Percentiles rank a stretch among this genome's conserved stretches.
Evolutionary conservation across 768 basidiomycete species (phyloP).

Genomic region (Lyophyllum decastes): DNA sequence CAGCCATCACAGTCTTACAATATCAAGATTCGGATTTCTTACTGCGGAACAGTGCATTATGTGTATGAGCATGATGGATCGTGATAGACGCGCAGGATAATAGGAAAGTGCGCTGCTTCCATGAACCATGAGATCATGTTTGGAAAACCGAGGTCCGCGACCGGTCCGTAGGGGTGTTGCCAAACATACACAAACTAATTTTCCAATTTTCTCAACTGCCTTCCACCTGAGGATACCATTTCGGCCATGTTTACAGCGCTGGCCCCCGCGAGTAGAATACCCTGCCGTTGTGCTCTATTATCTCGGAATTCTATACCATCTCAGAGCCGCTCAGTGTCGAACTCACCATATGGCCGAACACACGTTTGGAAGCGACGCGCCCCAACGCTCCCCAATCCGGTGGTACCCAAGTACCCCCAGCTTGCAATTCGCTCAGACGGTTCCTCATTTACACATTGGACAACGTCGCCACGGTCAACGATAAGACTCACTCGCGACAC

Average conservation of each 20-base stretch:
- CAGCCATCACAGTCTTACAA: slow-evolving; percentile 33
- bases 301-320: not conserved
- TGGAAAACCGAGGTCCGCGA: too few relatives aligned
- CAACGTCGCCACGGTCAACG: slow-evolving; percentile 80
- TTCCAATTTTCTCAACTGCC: not conserved
- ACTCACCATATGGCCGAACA: slow-evolving; percentile 80
- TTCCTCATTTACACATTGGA: slow-evolving; percentile 84
- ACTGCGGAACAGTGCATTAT: too few relatives aligned
- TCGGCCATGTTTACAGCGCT: not conserved
- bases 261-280: not conserved
- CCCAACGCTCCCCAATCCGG: slow-evolving; percentile 73
- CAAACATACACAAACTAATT: not conserved
- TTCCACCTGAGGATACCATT: not conserved
- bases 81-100: too few relatives aligned
- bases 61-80: too few relatives aligned
- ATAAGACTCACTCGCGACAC: slow-evolving; percentile 84
- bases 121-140: too few relatives aligned
- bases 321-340: slow-evolving; percentile 50
- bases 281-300: not conserved
- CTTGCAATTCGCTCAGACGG: slow-evolving; percentile 87
- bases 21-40: too few relatives aligned
- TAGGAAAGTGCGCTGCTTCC: too few relatives aligned
- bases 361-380: slow-evolving; percentile 78
- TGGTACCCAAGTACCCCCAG: slow-evolving; percentile 87
- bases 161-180: not conserved